Conservation (phyloP, 164 flowering plant species). For the Sextonia rubra region DNA sequence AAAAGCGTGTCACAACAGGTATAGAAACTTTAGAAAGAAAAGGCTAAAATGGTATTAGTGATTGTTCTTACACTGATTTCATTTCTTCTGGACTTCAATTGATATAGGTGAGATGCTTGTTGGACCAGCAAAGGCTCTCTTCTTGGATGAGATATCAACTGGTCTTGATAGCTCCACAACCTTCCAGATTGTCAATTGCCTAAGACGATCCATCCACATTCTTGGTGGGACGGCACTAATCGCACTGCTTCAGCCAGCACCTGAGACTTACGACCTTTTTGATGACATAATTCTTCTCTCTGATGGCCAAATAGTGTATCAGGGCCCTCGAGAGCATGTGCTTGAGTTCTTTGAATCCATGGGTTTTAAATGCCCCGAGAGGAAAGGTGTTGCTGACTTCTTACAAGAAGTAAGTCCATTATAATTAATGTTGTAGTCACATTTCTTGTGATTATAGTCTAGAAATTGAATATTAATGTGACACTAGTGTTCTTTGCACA, state of each 20-base stretch:
- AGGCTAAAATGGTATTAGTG: neutral
- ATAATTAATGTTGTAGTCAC: neutral
- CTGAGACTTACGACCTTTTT: conserved; percentile 69
- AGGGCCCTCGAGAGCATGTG: conserved; percentile 63
- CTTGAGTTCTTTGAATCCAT: conserved; percentile 49
- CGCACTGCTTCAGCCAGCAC: conserved; percentile 80
- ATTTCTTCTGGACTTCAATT: neutral
- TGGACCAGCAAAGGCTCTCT: conserved; percentile 36
- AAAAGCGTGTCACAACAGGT: conserved; percentile 27
- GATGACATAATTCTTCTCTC: conserved; percentile 70
- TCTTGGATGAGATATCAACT: conserved; percentile 31
- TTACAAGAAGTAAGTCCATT: conserved; percentile 27
- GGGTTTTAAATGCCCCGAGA: conserved; percentile 36
- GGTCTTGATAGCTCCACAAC: conserved; percentile 65
- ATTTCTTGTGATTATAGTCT: too few species aligned
- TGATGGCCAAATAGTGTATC: conserved; percentile 65
- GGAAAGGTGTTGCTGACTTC: conserved; percentile 37
- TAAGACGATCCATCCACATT: conserved; percentile 48
- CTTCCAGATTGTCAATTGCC: conserved; percentile 54
- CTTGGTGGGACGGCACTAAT: conserved; percentile 56
- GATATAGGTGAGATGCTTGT: conserved; percentile 49
- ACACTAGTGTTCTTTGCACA: neutral
- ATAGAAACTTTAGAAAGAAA: neutral
- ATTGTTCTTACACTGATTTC: neutral
- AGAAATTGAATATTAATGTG: too few species aligned